A percentile compares a stretch with the other conserved stretches of the same genome.
These are phyloP conservation scores for Yarrowia osloensis DNA, from an alignment of 805 yeast genomes.

Conservation along the genomic window DNA sequence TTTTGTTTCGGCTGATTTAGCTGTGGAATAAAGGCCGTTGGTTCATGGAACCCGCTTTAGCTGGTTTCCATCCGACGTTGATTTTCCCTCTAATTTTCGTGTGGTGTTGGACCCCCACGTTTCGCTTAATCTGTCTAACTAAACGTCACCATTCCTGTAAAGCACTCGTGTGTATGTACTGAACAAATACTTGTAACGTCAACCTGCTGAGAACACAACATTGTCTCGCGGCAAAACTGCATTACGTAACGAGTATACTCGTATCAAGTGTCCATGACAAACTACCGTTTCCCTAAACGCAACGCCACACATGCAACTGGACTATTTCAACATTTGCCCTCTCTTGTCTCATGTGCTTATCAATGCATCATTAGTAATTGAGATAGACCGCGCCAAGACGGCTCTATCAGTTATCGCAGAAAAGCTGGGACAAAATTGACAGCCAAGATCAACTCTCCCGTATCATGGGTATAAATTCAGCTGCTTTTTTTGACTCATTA, in stretches of 20 bases:
- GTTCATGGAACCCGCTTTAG: background rate
- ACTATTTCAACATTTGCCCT: background rate
- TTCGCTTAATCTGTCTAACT: background rate
- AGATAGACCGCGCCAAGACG: background rate
- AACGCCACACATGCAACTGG: background rate
- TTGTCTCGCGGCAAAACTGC: too few relatives aligned
- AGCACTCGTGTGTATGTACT: too few relatives aligned
- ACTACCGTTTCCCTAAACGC: background rate
- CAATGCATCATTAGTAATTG: constrained; percentile 17
- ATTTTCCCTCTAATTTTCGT: background rate
- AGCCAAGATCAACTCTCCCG: background rate
- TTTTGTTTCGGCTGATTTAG: background rate
- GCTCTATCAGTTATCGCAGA: background rate
- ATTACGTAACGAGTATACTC: background rate
- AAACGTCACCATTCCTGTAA: background rate
- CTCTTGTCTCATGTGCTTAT: constrained; percentile 17
- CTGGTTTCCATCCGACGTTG: background rate
- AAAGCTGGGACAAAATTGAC: too few relatives aligned
- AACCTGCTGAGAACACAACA: too few relatives aligned
- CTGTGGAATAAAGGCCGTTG: background rate
- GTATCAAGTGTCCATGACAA: background rate
- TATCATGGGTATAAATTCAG: background rate
- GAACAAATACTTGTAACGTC: too few relatives aligned
- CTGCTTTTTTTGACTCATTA: too few relatives aligned
- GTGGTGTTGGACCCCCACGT: background rate